A percentile compares a stretch with the other conserved stretches of the same genome.
phyloP scores from a whole-genome alignment of 805 yeast genomes.

The Yarrowia osloensis region DNA sequence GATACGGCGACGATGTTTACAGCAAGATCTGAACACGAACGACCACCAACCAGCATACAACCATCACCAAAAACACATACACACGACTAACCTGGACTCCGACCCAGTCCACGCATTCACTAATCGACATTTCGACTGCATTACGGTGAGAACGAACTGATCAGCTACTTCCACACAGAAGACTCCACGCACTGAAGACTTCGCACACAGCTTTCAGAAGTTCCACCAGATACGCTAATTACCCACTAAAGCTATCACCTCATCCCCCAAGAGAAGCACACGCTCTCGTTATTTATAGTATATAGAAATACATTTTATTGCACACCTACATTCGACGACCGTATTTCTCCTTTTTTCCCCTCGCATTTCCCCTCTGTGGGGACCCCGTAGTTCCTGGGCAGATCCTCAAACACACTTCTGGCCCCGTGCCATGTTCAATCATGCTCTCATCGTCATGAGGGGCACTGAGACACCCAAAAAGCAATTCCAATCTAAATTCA shows the following conservation, averaged over 20 bases:
- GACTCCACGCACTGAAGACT: not conserved
- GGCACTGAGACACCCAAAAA: not conserved
- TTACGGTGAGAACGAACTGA: not conserved
- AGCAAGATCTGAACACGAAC: not conserved
- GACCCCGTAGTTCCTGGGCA: not conserved
- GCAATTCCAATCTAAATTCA: not conserved
- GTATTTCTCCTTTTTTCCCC: not conserved
- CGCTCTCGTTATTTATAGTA: slow-evolving; percentile 14
- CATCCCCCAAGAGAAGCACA: not conserved
- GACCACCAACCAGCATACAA: not conserved
- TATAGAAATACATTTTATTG: slow-evolving; percentile 9
- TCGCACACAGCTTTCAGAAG: not conserved
- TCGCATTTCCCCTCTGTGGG: not conserved
- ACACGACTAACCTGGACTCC: slow-evolving; percentile 12
- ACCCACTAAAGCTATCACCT: not conserved
- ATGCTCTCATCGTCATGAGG: slow-evolving; percentile 9
- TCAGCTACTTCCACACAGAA: not conserved
- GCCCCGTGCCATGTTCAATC: not conserved
- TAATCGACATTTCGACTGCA: not conserved
- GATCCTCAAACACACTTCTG: not conserved
- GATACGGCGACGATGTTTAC: slow-evolving; percentile 19
- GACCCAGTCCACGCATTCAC: slow-evolving; percentile 6
- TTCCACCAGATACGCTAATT: no score
- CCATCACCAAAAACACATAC: not conserved
- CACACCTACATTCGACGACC: not conserved